A percentile compares a stretch with the other conserved stretches of the same genome.
These are phyloP conservation scores for Suhomyces bribrorum DNA, from an alignment of 1,139 yeast species.

Conservation along the genomic window DNA sequence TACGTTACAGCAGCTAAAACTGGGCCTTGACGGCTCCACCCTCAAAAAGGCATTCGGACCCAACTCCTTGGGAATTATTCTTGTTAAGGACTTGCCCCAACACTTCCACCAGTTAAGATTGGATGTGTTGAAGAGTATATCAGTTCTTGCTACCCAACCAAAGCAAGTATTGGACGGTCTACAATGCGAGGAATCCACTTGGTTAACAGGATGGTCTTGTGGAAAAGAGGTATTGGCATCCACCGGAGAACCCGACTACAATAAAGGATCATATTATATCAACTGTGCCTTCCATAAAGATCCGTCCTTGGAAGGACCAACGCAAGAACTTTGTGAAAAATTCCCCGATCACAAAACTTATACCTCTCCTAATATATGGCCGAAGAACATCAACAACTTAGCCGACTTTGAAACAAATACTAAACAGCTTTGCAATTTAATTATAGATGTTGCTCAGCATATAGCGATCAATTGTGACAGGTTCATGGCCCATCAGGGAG, in stretches of 20 bases:
- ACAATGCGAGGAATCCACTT: conserved; percentile 49
- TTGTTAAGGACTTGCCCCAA: conserved; percentile 46
- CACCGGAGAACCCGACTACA: conserved; percentile 46
- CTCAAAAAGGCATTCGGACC: conserved; percentile 57
- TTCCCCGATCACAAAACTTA: conserved; percentile 45
- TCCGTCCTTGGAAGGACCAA: conserved; percentile 48
- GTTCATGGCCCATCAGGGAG: conserved; percentile 33
- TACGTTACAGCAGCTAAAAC: conserved; percentile 32
- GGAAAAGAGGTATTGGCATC: conserved; percentile 53
- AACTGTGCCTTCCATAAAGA: conserved; percentile 59
- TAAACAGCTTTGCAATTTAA: conserved; percentile 44
- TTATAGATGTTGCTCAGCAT: conserved; percentile 49
- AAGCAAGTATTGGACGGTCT: conserved; percentile 31
- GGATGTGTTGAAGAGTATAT: conserved; percentile 47
- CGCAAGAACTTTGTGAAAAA: conserved; percentile 27
- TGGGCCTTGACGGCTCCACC: conserved; percentile 33
- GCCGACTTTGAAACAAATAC: conserved; percentile 36
- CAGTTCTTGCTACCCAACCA: conserved; percentile 48
- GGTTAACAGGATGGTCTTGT: conserved; percentile 68
- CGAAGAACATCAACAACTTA: conserved; percentile 28
- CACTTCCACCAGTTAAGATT: conserved; percentile 40
- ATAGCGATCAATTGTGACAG: conserved; percentile 59
- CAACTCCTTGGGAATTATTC: conserved; percentile 56
- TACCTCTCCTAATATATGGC: conserved; percentile 59
- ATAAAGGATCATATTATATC: conserved; percentile 62